phyloP scores from a whole-genome alignment of 2,329 filamentous ascomycete species.

The Cladosporium sp. region DNA sequence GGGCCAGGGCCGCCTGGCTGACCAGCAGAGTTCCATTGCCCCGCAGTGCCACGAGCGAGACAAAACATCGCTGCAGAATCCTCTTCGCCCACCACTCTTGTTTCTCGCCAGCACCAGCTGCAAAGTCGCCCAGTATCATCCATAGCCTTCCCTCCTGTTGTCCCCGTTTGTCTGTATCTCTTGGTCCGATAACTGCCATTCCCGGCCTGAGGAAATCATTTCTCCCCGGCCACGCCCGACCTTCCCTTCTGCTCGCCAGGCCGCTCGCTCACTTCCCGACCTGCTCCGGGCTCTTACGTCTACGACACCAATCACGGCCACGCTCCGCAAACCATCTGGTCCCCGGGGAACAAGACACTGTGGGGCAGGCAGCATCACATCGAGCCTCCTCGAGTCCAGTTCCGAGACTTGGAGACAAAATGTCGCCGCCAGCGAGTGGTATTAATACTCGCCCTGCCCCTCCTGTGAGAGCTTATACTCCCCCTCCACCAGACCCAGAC shows the following conservation, averaged over 20 bases:
- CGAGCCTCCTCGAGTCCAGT: constrained; percentile 7
- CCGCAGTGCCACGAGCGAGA: background rate
- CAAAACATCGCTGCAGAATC: background rate
- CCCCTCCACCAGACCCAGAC: constrained; percentile 35
- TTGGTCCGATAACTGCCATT: background rate
- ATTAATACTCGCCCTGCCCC: constrained; percentile 19
- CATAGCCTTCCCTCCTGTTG: background rate
- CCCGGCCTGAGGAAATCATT: constrained; percentile 1
- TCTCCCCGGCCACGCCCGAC: constrained; percentile 6
- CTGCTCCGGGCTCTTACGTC: constrained; percentile 1
- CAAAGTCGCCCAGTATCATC: background rate
- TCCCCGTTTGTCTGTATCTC: constrained; percentile 7
- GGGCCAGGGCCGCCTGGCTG: no score
- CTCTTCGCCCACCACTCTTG: background rate
- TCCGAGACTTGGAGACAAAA: constrained; percentile 13
- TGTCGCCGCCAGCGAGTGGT: constrained; percentile 6
- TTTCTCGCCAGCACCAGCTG: background rate
- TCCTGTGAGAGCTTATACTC: constrained; percentile 21
- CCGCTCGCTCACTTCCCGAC: background rate
- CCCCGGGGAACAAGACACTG: constrained; percentile 9
- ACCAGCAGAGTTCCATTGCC: constrained; percentile 1
- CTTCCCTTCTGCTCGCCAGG: background rate
- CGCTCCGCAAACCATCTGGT: constrained; percentile 5
- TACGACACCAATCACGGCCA: constrained; percentile 5
- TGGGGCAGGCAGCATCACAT: constrained; percentile 13